phyloP scores from a whole-genome alignment of 805 yeast genomes.

The Zygoascus flipseniorum region DNA sequence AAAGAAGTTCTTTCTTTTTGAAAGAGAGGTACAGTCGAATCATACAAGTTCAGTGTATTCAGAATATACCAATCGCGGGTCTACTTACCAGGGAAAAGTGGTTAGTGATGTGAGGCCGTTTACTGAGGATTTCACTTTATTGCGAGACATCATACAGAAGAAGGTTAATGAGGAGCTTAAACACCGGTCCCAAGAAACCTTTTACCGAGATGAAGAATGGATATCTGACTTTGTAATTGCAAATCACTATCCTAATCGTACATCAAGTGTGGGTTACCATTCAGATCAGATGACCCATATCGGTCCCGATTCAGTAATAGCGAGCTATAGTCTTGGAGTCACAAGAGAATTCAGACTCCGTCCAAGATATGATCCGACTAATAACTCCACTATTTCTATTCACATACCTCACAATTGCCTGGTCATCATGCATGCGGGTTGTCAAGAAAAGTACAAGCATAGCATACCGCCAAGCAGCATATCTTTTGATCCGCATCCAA shows the following conservation, averaged over 20 bases:
- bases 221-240: conserved; percentile 44
- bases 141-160: conserved; percentile 34
- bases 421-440: conserved; percentile 67
- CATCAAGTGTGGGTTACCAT: conserved; percentile 60
- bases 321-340: conserved; percentile 60
- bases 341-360: conserved; percentile 59
- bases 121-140: conserved; percentile 34
- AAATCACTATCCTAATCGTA: conserved; percentile 44
- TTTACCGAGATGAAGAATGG: conserved; percentile 41
- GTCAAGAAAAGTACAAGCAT: conserved; percentile 71
- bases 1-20: conserved; percentile 52
- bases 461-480: conserved; percentile 41
- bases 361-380: conserved; percentile 20
- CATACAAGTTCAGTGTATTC: conserved; percentile 39
- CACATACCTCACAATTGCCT: conserved; percentile 66
- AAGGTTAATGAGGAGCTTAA: conserved; percentile 33
- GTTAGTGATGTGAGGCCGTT: conserved; percentile 28
- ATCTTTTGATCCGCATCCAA: conserved; percentile 37
- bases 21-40: conserved; percentile 50
- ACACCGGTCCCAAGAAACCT: conserved; percentile 28
- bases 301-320: conserved; percentile 65
- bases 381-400: conserved; percentile 36
- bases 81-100: conserved; percentile 34
- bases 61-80: conserved; percentile 11
- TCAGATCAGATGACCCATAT: conserved; percentile 64